These are phyloP conservation scores for Ascocoryne sarcoides DNA, from an alignment of 2,329 filamentous ascomycete species.

Conservation along the genomic window DNA sequence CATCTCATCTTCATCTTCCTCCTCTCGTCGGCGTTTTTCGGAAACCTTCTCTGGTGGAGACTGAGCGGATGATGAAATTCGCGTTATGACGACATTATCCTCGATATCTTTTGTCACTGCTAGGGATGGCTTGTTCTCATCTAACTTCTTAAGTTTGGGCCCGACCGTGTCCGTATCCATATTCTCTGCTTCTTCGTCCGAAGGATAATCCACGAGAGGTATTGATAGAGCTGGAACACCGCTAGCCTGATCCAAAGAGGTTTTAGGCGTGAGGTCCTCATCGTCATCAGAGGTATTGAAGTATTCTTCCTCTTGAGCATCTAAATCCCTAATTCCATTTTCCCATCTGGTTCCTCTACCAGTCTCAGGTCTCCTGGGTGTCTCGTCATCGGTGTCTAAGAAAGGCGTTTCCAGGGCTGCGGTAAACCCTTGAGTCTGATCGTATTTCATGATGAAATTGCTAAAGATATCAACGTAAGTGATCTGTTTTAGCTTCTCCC, in stretches of 20 bases:
- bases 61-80: constrained; percentile 25
- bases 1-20: constrained; percentile 90
- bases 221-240: constrained; percentile 55
- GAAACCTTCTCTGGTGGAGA: constrained; percentile 67
- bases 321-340: constrained; percentile 66
- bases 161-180: constrained; percentile 39
- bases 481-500: constrained; percentile 65
- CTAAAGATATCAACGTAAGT: constrained; percentile 82
- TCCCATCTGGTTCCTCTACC: constrained; percentile 55
- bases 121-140: constrained; percentile 20
- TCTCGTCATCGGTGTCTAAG: constrained; percentile 58
- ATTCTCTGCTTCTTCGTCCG: constrained; percentile 78
- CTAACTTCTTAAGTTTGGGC: constrained; percentile 10
- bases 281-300: constrained; percentile 86
- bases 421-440: constrained; percentile 64
- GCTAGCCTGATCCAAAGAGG: constrained; percentile 36
- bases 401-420: constrained; percentile 39
- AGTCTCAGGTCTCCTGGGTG: constrained; percentile 34
- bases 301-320: constrained; percentile 83
- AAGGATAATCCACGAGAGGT: constrained; percentile 83
- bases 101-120: constrained; percentile 12
- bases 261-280: constrained; percentile 50
- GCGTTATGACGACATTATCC: constrained; percentile 11
- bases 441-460: constrained; percentile 65
- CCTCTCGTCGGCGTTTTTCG: constrained; percentile 84